These are phyloP conservation scores for Spergularia azorica DNA, from an alignment of 179 eudicot species.

Conservation along the genomic window DNA sequence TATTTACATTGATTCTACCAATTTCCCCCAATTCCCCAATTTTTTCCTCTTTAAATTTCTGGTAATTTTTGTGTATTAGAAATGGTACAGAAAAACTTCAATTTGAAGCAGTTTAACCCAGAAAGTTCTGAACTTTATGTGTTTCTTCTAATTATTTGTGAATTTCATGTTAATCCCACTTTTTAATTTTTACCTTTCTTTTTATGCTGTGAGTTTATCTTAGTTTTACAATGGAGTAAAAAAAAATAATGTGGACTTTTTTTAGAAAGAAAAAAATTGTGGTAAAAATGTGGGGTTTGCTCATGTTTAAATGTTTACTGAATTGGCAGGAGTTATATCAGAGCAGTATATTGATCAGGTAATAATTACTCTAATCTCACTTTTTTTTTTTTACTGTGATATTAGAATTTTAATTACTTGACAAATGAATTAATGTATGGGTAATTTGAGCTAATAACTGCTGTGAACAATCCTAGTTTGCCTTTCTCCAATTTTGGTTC, in stretches of 20 bases:
- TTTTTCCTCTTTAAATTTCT: not conserved
- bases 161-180: too few species aligned
- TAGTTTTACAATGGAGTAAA: too few species aligned
- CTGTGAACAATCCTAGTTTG: too few species aligned
- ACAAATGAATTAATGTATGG: not conserved
- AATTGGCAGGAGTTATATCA: slow-evolving; percentile 55
- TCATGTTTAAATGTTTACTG: slow-evolving; percentile 14
- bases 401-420: not conserved
- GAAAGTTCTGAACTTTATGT: not conserved
- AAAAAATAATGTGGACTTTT: too few species aligned
- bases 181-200: too few species aligned
- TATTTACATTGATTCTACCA: not conserved
- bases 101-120: not conserved
- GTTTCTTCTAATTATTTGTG: not conserved
- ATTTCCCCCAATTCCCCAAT: not conserved
- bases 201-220: too few species aligned
- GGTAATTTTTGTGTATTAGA: not conserved
- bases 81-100: too few species aligned
- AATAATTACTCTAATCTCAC: not conserved
- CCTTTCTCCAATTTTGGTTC: too few species aligned
- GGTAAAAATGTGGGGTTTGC: slow-evolving; percentile 10
- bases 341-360: slow-evolving; percentile 65
- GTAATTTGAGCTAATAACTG: not conserved
- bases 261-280: too few species aligned
- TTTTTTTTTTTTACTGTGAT: not conserved